Base-by-base conservation (phyloP, 805 yeast genomes). In the Helenozyma rhizophorensis region DNA sequence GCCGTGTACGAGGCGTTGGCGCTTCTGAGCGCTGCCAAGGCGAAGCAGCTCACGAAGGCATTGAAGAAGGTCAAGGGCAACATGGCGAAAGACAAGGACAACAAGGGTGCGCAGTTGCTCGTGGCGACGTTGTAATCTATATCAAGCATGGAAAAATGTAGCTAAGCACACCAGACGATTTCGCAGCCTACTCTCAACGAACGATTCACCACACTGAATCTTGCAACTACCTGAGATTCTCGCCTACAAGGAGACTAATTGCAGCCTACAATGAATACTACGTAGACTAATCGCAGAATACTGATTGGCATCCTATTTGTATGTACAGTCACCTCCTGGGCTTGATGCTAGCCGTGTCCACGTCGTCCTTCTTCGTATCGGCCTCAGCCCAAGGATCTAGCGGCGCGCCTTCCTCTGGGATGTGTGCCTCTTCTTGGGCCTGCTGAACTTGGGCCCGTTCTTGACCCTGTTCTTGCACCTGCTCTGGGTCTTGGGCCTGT, bases 1-100 rank as follows among this genome's bases (percentile, higher is more conserved):
- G 76, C 95, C 1, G 60, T 87, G n/a, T 73, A 69, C 47, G 97
- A 90, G 60, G 72, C 72, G 18, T 66, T 83, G 48, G 61, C 65
- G 31, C 67, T 65, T 3, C 48, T 39, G 37, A 53, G 60, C 28
- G 51, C 60, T 16, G 52, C 60, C 31, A 61, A 66, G 28, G 68
- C 72, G 32, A 63, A 72, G 37, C 54, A 60, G 19, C 76, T 83
- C 44, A 50, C 65, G 37, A 71, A 76, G 51, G 71, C 66, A 18
- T 62, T 89, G 49, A 74, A 73, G 56, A 66, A 68, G 37, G 48
- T 66, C 29, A 65, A 69, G 50, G 74, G 72, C 42, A 53, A 60
- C 16, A 45, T 65, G 61, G 68, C 48, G 50, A 61, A 49, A 45
- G 69, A 65, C 36, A 63, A 56, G 18, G 71, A 70, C 23, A 81